Evolutionary conservation across 2,329 filamentous ascomycete genomes (phyloP), one percentile per base, ranked within the genome.

Genomic region (Diaporthe ilicicola): DNA sequence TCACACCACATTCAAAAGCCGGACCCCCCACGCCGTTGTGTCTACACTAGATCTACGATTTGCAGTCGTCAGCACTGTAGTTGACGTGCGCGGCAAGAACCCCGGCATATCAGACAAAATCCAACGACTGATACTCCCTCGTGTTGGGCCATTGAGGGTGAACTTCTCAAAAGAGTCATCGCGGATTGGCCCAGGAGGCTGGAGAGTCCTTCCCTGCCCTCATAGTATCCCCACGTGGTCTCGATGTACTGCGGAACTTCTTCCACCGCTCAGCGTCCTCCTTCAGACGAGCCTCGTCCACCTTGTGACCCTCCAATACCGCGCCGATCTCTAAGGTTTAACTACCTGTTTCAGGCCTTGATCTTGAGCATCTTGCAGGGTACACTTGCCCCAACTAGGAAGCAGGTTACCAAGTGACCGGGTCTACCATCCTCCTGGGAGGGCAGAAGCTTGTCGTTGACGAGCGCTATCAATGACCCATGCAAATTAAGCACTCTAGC

Each of bases 181-280:
- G 9, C 29, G 22, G 8, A 19, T 9, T 19, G 22, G 24, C 22
- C 44, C 29, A 64, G 44, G 44, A 17, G 29, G 44, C 44, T 64
- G 29, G 22, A 22, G 19, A 50, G 44, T 29, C 44, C 44, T 50
- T 29, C 44, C 59, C 27, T 64, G 59, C 13, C 42, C 32, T 29
- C 39, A 32, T 51, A 29, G 22, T n/a, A 67, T 7, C 48, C 48
- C 32, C 64, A 67, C 64, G 48, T 67, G 48, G 48, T 27, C 64
- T 37, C 10, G n/a, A 27, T 24, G 46, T 42, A 17, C 32, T 17
- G 48, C 34, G 48, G 24, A 29, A 29, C 29, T 67, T 56, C 64
- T 67, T 67, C 64, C 64, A 67, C 59, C 59, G 59, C 59, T 64
- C 59, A 64, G 44, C 44, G 34, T 12, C 32, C 59, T 48, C 59